phyloP scores from a whole-genome alignment of 73 alveolate species.

The Stentor coeruleus region DNA sequence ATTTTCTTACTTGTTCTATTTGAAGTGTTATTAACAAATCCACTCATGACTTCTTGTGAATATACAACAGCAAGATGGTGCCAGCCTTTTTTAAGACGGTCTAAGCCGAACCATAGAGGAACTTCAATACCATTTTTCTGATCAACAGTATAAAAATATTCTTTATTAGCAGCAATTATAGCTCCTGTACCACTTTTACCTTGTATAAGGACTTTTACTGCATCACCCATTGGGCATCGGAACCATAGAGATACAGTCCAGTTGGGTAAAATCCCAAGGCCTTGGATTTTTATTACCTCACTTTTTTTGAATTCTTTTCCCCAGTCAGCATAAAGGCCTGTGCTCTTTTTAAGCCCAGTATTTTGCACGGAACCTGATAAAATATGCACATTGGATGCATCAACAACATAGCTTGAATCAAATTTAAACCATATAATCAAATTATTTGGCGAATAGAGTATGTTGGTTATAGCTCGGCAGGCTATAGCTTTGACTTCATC shows the following conservation, averaged over 20 bases:
- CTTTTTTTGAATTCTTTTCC: not conserved
- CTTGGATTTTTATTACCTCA: not conserved
- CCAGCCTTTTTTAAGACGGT: slow-evolving; percentile 15
- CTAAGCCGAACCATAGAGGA: not conserved
- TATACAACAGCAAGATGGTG: slow-evolving; percentile 11
- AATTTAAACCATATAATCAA: not conserved
- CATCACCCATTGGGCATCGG: not conserved
- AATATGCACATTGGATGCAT: slow-evolving; percentile 10
- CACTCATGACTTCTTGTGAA: not conserved
- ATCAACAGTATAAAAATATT: not conserved
- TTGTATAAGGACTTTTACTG: not conserved
- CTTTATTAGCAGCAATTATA: not conserved
- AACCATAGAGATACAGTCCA: slow-evolving; percentile 15
- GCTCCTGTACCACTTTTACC: slow-evolving; percentile 24
- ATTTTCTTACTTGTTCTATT: not conserved
- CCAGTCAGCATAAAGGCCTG: slow-evolving; percentile 17
- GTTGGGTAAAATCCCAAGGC: not conserved
- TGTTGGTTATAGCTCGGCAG: not conserved
- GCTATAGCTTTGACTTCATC: not conserved
- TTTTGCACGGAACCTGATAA: not conserved
- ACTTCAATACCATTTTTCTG: not conserved
- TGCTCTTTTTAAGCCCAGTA: not conserved
- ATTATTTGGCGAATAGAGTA: not conserved
- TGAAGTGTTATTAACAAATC: not conserved
- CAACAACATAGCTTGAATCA: slow-evolving; percentile 8